Base-by-base conservation (phyloP, 257 asterid species). In the Solanum neorickii region DNA sequence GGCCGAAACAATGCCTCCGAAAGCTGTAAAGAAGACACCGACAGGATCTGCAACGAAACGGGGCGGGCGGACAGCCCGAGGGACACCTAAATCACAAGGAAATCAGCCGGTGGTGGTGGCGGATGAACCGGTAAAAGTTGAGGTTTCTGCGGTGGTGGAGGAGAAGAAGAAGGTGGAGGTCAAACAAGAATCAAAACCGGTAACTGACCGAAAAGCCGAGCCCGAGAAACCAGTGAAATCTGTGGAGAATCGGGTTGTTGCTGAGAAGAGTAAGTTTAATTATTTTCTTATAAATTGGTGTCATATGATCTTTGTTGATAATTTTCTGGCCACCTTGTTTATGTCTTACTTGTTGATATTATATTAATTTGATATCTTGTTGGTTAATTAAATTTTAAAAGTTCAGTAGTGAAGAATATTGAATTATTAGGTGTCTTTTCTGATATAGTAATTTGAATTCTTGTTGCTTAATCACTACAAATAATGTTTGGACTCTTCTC, bases 21-120 rank as follows among this genome's bases (percentile, higher is more conserved):
- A 91, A 88, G 41, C 84, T 86, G 90, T 90, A 83, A 97, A 92
- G 93, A 95, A 89, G 90, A 90, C 94, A 78, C 92, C 95, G 83
- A 89, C 93, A 52, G 98, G 98, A 33, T 98, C 98, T 80, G 97
- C 97, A 39, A 88, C 92, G 86, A 94, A 90, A 94, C 90, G 96
- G 83, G 92, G 90, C 78, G 86, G 90, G 37, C 93, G 98, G 52
- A 95, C 91, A 87, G 91, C 86, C 84, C 88, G 88, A 83, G 91
- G 89, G 72, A 74, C 87, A 62, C 88, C 47, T 84, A 91, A 87
- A 74, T 87, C 86, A 12, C 90, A 73, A 89, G 87, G 77, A 25
- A 87, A 49, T 15, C 44, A 83, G 3, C 88, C 76, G 18, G 83
- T 7, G 20, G 90, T 13, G 15, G 83, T 44, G 60, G 65, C 85